Base-by-base conservation (phyloP, 495 filamentous ascomycete genomes). In the Penicillium coffeae region DNA sequence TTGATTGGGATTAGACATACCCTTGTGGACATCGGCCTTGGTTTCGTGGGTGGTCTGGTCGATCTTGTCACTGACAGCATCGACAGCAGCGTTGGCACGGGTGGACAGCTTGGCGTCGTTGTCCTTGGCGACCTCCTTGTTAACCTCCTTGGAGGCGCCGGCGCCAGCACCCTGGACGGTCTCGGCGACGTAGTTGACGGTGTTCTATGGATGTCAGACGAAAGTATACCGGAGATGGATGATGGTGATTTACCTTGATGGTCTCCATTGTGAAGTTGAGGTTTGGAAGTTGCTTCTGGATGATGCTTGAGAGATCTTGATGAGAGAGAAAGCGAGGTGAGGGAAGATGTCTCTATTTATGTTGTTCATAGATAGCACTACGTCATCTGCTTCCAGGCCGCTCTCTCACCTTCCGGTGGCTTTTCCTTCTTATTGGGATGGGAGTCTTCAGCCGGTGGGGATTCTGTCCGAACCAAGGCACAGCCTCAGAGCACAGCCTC, bases 101-200 rank as follows among this genome's bases (percentile, higher is more conserved):
- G 43, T 46, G 27, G 9, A 3, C 22, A 46, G 1, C 5, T 19
- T 37, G 33, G 44, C 41, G 38, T 50, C 48, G 20, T 32, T 38
- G 41, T 50, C 41, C 41, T 50, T 50, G 13, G 48, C 48, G 15
- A 50, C 48, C 14, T 44, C n/a, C 33, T 50, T 50, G 41, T 50
- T 50, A 40, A 33, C 48, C 41, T 50, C 48, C 40, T 50, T 50
- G 21, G 48, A 44, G 30, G 33, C n/a, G 10, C 16, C 22, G 16
- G 32, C 5, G 19, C n/a, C 21, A 33, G 41, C 7, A 2, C 48
- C 34, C 35, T 50, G 30, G 13, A 50, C 21, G 25, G 21, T 21
- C 48, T 50, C 48, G 9, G 40, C 10, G 40, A 50, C 48, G 41
- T 50, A 50, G 48, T 50, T 38, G 21, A 34, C 48, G 15, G 48